A percentile compares a stretch with the other conserved stretches of the same genome.
Evolutionary conservation across 257 asterid genomes (phyloP).

Genomic region (Rauvolfia tetraphylla): DNA sequence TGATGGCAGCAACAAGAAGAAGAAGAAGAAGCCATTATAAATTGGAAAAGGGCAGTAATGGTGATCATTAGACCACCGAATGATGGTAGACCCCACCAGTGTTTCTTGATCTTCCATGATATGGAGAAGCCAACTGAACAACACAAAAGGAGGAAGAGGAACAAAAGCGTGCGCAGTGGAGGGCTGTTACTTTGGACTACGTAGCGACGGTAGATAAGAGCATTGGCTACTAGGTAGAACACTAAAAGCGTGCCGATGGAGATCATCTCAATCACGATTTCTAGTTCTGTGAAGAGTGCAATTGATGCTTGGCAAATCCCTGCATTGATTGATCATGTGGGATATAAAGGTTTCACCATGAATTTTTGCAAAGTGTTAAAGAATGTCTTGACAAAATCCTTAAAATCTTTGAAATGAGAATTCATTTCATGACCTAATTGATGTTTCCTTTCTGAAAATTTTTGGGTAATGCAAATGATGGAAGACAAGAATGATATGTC

Average conservation of each 20-base stretch:
- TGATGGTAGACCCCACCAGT: slow-evolving; percentile 30
- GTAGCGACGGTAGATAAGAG: slow-evolving; percentile 32
- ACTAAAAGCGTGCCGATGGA: slow-evolving; percentile 44
- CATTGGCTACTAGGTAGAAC: slow-evolving; percentile 42
- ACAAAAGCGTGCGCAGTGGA: slow-evolving; percentile 28
- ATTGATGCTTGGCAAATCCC: slow-evolving; percentile 44
- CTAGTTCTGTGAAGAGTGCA: slow-evolving; percentile 44
- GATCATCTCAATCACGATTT: slow-evolving; percentile 37
- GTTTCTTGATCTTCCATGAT: slow-evolving; percentile 30
- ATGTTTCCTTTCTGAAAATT: background rate
- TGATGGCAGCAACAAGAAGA: background rate
- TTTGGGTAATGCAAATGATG: background rate
- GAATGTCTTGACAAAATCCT: background rate
- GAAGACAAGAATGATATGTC: background rate
- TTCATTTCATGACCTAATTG: background rate
- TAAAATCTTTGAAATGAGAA: background rate
- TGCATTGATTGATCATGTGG: slow-evolving; percentile 7
- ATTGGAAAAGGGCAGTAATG: slow-evolving; percentile 23
- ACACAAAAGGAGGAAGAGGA: slow-evolving; percentile 29
- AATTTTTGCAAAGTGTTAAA: background rate
- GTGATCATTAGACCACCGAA: slow-evolving; percentile 11
- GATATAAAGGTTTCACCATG: background rate
- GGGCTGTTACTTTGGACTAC: slow-evolving; percentile 17
- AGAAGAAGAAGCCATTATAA: background rate
- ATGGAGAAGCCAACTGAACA: slow-evolving; percentile 33